These are phyloP conservation scores for Rhododendron mucronatum DNA, from an alignment of 148 eudicot genomes.

Conservation along the genomic window DNA sequence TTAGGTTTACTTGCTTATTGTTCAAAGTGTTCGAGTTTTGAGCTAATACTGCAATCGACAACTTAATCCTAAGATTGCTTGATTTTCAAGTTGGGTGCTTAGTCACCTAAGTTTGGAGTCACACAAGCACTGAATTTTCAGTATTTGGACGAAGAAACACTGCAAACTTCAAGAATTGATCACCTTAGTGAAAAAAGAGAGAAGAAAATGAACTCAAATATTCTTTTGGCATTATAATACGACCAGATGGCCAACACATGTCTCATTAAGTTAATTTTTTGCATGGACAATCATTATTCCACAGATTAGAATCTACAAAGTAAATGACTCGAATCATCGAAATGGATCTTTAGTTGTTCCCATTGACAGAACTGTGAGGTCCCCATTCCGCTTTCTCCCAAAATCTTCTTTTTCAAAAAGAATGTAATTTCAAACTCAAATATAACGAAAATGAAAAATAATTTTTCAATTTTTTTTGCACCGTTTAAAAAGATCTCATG, in stretches of 20 bases:
- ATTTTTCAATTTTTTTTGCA: too few species aligned
- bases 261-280: neutral
- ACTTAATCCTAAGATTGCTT: neutral
- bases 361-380: neutral
- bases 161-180: neutral
- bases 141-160: neutral
- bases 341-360: neutral
- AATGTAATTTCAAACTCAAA: too few species aligned
- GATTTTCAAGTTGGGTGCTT: constrained; percentile 5
- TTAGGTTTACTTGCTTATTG: neutral
- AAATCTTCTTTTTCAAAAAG: too few species aligned
- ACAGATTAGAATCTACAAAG: neutral
- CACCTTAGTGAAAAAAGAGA: neutral
- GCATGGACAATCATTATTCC: neutral
- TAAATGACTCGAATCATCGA: neutral
- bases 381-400: too few species aligned
- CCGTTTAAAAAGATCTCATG: too few species aligned
- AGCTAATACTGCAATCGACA: neutral
- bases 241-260: neutral
- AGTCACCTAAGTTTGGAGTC: neutral
- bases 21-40: neutral
- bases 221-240: neutral
- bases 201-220: neutral
- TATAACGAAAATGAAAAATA: too few species aligned
- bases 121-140: neutral